Evolutionary conservation across 2,329 filamentous ascomycete genomes (phyloP).

Genomic region (Colletotrichum acutatum): DNA sequence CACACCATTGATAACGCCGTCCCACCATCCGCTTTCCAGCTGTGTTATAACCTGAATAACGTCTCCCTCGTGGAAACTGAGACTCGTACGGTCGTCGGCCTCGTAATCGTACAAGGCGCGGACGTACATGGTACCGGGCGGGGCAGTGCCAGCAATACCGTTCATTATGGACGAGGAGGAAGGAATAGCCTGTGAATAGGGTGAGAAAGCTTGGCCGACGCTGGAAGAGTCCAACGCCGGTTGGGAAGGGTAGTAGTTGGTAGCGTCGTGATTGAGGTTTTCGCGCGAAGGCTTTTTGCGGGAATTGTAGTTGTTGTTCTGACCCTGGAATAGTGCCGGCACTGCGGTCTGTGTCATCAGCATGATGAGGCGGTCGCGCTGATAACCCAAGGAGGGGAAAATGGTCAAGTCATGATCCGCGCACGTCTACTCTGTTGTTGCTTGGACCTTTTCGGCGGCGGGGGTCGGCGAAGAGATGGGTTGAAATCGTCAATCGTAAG

Average conservation of each 20-base stretch:
- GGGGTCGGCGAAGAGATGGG: not conserved
- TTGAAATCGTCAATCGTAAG: slow-evolving; percentile 15
- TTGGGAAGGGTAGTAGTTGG: slow-evolving; percentile 21
- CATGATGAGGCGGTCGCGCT: slow-evolving; percentile 54
- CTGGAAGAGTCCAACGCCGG: slow-evolving; percentile 37
- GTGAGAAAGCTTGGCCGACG: slow-evolving; percentile 37
- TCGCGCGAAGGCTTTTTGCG: slow-evolving; percentile 39
- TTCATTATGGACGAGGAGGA: slow-evolving; percentile 60
- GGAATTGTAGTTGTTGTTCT: slow-evolving; percentile 50
- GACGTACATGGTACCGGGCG: slow-evolving; percentile 84
- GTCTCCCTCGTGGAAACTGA: slow-evolving; percentile 97
- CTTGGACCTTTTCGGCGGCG: not conserved
- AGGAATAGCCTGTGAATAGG: slow-evolving; percentile 42
- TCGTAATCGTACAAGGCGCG: slow-evolving; percentile 98
- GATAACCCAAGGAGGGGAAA: slow-evolving; percentile 30
- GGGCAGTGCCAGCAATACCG: slow-evolving; percentile 68
- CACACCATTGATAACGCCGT: slow-evolving; percentile 96
- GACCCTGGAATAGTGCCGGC: slow-evolving; percentile 57
- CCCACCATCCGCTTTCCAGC: slow-evolving; percentile 96
- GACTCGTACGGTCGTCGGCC: slow-evolving; percentile 93
- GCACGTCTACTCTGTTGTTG: slow-evolving; percentile 16
- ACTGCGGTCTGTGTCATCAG: slow-evolving; percentile 63
- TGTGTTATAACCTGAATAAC: slow-evolving; percentile 99
- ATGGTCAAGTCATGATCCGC: slow-evolving; percentile 36
- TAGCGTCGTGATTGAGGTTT: slow-evolving; percentile 38